Evolutionary conservation across 306 rosid genomes (phyloP).

Genomic region (Canavalia gladiata): DNA sequence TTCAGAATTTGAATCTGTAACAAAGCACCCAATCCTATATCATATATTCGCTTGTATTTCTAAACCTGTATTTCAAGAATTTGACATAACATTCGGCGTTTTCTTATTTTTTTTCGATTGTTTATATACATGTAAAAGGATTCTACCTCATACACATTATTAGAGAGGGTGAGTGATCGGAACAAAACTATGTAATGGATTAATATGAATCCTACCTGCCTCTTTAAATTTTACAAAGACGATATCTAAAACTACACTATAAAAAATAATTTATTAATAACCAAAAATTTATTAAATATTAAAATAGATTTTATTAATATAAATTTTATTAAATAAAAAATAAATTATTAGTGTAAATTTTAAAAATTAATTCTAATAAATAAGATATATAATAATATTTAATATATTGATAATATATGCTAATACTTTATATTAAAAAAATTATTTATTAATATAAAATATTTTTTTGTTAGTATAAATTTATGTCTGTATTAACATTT

Average conservation of each 20-base stretch:
- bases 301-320: too few relatives aligned
- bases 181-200: neutral
- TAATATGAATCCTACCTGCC: neutral
- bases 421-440: too few relatives aligned
- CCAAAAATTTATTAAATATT: too few relatives aligned
- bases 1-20: constrained; percentile 32
- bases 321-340: too few relatives aligned
- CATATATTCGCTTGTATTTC: neutral
- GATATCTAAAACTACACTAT: neutral
- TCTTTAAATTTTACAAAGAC: neutral
- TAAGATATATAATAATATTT: too few relatives aligned
- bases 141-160: neutral
- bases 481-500: too few relatives aligned
- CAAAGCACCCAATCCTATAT: constrained; percentile 25
- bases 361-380: too few relatives aligned
- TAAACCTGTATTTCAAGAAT: neutral
- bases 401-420: too few relatives aligned
- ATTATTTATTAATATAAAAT: too few relatives aligned
- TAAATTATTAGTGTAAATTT: too few relatives aligned
- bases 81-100: constrained; percentile 2
- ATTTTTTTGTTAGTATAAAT: too few relatives aligned
- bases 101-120: neutral
- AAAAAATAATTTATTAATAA: too few relatives aligned
- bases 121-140: neutral
- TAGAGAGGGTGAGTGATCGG: neutral